Base-by-base conservation (phyloP, 148 eudicot genomes). In the Cornus florida region DNA sequence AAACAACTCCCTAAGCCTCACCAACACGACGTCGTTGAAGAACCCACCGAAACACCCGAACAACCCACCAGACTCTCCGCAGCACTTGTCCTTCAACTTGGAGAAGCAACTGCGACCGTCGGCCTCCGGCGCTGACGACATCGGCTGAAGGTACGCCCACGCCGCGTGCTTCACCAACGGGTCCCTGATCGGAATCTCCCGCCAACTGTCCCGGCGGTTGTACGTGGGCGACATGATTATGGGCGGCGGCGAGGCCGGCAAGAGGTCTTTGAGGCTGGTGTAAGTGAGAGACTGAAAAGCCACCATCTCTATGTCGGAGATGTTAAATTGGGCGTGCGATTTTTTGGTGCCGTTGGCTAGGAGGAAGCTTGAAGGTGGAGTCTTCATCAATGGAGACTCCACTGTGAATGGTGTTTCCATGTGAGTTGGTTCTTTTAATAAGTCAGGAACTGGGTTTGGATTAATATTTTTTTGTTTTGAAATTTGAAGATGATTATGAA, bases 141-240 rank as follows among this genome's bases (percentile, higher is more conserved):
- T 79, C 9, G 84, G 85, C 81, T 69, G 86, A 19, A 86, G 77
- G 82, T 86, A 86, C 1, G 89, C 89, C 89, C 89, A 84, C 13
- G 89, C 89, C 0, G 89, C 89, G 71, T 84, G 86, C 83, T 84
- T 84, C 57, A 86, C 20, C 20, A 86, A 64, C 0, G 89, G 89
- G 24, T 86, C 85, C 80, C 76, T 86, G 33, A 86, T 81, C 35
- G 83, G 81, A 28, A 86, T 84, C 80, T 84, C 89, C 38, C 83
- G 50, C 86, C 89, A 81, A 79, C 89, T 86, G 41, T 82, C 77
- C 35, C 33, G 71, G 48, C 75, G 82, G 28, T 41, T 22, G 23
- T 28, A 46, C 39, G 73, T 53, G 41, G 72, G 85, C 5, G 82
- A 79, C 23, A 66, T 3, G 16, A 48, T 14, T 12, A 77, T 13